Evolutionary conservation across 306 rosid genomes (phyloP).

Genomic region (Casuarina cunninghamiana): DNA sequence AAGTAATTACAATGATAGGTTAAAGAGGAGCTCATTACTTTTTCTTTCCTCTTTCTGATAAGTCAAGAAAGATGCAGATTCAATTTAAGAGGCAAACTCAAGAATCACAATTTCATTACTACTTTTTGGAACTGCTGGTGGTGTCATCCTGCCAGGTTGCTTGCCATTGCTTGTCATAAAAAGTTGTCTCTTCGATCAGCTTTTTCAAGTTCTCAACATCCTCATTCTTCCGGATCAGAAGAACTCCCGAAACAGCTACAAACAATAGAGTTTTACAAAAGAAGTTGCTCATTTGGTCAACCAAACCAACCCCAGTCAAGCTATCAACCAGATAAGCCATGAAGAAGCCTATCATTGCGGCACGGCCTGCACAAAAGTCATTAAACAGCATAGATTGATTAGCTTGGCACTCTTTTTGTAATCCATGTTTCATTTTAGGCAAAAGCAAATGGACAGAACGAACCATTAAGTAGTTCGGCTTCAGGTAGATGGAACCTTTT

Average conservation of each 20-base stretch:
- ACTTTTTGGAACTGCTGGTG: conserved; percentile 40
- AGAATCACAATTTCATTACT: conserved; percentile 35
- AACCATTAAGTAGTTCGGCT: conserved; percentile 94
- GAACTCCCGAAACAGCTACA: conserved; percentile 82
- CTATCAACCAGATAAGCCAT: conserved; percentile 97
- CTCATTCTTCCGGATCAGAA: conserved; percentile 90
- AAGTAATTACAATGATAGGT: conserved; percentile 1
- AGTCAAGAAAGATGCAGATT: neutral
- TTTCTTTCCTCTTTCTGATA: neutral
- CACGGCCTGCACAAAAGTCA: conserved; percentile 50
- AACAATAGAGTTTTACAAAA: conserved; percentile 92
- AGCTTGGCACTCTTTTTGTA: neutral
- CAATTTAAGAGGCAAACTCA: conserved; percentile 5
- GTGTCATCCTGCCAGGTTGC: conserved; percentile 98
- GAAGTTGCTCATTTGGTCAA: conserved; percentile 91
- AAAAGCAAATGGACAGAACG: conserved; percentile 26
- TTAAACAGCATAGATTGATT: neutral
- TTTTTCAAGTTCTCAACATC: conserved; percentile 81
- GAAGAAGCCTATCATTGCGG: conserved; percentile 74
- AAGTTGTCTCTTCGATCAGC: conserved; percentile 94
- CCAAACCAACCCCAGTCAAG: conserved; percentile 98
- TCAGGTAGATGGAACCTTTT: conserved; percentile 98
- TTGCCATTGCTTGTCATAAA: conserved; percentile 99
- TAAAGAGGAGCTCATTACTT: neutral
- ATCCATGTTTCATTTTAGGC: conserved; percentile 13